A percentile compares a stretch with the other conserved stretches of the same genome.
Evolutionary conservation across 306 rosid genomes (phyloP).

Genomic region (Rosa persica): DNA sequence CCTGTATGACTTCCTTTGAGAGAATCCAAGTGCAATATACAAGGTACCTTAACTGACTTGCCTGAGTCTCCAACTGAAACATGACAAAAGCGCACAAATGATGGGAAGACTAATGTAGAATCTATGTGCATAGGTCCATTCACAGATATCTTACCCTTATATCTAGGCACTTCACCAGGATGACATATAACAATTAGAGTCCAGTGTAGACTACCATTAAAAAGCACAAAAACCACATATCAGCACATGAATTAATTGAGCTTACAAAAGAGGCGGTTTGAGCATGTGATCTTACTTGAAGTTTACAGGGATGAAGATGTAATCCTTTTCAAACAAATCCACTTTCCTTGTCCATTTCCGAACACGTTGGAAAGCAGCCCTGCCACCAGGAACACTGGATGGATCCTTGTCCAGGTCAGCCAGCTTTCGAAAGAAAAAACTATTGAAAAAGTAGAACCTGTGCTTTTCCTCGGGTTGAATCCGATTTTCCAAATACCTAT

Average conservation of each 20-base stretch:
- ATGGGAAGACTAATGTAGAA: background rate
- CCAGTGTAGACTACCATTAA: slow-evolving; percentile 83
- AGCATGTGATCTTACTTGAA: slow-evolving; percentile 63
- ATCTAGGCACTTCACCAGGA: slow-evolving; percentile 76
- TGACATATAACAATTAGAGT: slow-evolving; percentile 89
- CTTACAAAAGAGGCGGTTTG: slow-evolving; percentile 18
- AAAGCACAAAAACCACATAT: slow-evolving; percentile 29
- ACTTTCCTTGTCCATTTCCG: slow-evolving; percentile 98
- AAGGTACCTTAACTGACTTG: slow-evolving; percentile 60
- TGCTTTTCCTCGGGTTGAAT: slow-evolving; percentile 64
- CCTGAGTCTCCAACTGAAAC: slow-evolving; percentile 58
- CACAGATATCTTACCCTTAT: slow-evolving; percentile 50
- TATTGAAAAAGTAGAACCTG: slow-evolving; percentile 85
- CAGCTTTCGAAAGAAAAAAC: slow-evolving; percentile 95
- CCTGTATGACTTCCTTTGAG: slow-evolving; percentile 89
- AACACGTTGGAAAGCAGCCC: slow-evolving; percentile 92
- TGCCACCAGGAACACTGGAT: slow-evolving; percentile 79
- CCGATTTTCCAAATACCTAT: slow-evolving; percentile 81
- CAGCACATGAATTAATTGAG: slow-evolving; percentile 31
- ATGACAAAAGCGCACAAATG: slow-evolving; percentile 28
- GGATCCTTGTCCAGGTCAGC: slow-evolving; percentile 98
- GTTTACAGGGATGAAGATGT: slow-evolving; percentile 90
- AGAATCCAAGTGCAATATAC: slow-evolving; percentile 97
- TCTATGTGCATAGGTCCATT: background rate
- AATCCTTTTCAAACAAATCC: slow-evolving; percentile 80